Evolutionary conservation across 345 rosid genomes (phyloP).

Genomic region (Orychophragmus violaceus): DNA sequence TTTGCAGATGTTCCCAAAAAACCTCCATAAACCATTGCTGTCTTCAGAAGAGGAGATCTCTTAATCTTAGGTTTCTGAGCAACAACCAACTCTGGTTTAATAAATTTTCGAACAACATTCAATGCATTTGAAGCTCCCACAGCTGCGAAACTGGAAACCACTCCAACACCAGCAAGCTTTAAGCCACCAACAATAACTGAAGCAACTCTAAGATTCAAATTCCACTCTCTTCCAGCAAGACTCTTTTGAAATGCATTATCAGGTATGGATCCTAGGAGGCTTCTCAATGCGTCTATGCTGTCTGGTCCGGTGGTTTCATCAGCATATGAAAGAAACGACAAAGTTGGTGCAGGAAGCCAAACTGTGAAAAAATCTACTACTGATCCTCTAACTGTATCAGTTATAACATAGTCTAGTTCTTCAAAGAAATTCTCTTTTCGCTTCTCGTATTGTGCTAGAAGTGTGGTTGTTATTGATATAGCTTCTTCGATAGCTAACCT

Average conservation of each 20-base stretch:
- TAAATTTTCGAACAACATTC: slow-evolving; percentile 40
- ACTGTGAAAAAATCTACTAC: slow-evolving; percentile 93
- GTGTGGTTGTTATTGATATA: slow-evolving; percentile 87
- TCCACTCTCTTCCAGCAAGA: slow-evolving; percentile 82
- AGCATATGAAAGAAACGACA: slow-evolving; percentile 73
- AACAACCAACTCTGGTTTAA: slow-evolving; percentile 48
- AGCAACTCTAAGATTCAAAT: slow-evolving; percentile 67
- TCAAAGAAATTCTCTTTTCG: slow-evolving; percentile 86
- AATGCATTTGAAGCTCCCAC: slow-evolving; percentile 76
- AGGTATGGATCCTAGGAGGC: slow-evolving; percentile 84
- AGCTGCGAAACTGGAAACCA: slow-evolving; percentile 77
- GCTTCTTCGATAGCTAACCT: slow-evolving; percentile 96
- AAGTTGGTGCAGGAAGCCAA: slow-evolving; percentile 96
- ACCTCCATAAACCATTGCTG: slow-evolving; percentile 64
- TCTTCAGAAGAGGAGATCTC: slow-evolving; percentile 86
- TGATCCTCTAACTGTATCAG: slow-evolving; percentile 75
- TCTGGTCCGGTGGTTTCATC: slow-evolving; percentile 47
- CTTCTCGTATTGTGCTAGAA: slow-evolving; percentile 85
- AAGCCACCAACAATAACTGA: slow-evolving; percentile 86
- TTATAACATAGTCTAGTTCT: slow-evolving; percentile 88
- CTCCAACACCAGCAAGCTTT: slow-evolving; percentile 80
- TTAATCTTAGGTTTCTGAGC: slow-evolving; percentile 47
- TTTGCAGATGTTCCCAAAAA: slow-evolving; percentile 92
- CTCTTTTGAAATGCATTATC: slow-evolving; percentile 94
- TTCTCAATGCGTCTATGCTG: slow-evolving; percentile 52